A percentile compares a stretch with the other conserved stretches of the same genome.
Evolutionary conservation across 2,329 filamentous ascomycete genomes (phyloP).

Genomic region (Sclerotinia nivalis): DNA sequence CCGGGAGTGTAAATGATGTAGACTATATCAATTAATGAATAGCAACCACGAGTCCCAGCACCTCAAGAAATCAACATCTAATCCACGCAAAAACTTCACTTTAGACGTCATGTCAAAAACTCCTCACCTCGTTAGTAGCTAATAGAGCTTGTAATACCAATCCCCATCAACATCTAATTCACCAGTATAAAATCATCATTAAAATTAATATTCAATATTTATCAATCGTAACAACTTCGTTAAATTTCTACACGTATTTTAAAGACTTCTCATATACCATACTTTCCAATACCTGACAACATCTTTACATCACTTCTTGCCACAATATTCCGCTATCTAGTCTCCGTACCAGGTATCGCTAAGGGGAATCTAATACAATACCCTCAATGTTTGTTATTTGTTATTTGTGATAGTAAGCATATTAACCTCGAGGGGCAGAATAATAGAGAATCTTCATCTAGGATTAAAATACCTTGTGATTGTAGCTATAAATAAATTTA

Average conservation of each 20-base stretch:
- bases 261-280: not conserved
- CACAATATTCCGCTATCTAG: too few species aligned
- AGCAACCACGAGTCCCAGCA: not conserved
- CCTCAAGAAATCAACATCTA: not conserved
- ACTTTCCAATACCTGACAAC: not conserved
- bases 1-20: too few species aligned
- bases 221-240: not conserved
- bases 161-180: not conserved
- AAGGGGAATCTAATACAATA: not conserved
- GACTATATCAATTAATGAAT: too few species aligned
- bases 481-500: too few species aligned
- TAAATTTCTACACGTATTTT: not conserved
- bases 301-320: too few species aligned
- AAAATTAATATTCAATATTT: not conserved
- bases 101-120: not conserved
- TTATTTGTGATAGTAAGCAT: not conserved
- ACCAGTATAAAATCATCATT: not conserved
- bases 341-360: too few species aligned
- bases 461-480: too few species aligned
- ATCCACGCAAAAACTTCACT: not conserved
- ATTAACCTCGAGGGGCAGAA: too few species aligned
- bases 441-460: too few species aligned
- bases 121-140: too few species aligned
- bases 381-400: not conserved
- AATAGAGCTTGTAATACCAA: too few species aligned